A percentile compares a stretch with the other conserved stretches of the same genome.
These are phyloP conservation scores for Schwanniomyces sp. DNA, from an alignment of 805 yeast genomes.

Conservation along the genomic window DNA sequence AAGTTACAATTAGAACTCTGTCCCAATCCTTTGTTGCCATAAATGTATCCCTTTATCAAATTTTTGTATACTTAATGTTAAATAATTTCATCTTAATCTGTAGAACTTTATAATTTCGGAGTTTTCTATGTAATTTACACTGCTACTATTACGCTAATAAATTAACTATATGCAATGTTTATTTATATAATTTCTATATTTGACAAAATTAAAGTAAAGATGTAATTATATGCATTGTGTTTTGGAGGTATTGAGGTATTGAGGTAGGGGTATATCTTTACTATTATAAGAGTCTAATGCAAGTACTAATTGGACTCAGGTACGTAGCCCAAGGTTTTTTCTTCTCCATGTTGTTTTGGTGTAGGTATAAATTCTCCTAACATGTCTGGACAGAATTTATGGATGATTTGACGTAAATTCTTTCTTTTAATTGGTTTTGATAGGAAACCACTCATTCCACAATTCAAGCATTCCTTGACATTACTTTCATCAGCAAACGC, in stretches of 20 bases:
- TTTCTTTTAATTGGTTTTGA: slow-evolving; percentile 83
- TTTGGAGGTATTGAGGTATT: not conserved
- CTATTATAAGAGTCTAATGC: not conserved
- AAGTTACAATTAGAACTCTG: too few relatives aligned
- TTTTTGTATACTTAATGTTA: too few relatives aligned
- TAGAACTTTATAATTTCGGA: too few relatives aligned
- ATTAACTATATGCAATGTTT: not conserved
- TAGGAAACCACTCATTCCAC: slow-evolving; percentile 93
- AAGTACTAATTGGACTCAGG: not conserved
- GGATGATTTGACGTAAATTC: slow-evolving; percentile 58
- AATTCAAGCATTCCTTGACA: slow-evolving; percentile 76
- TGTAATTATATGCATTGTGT: not conserved
- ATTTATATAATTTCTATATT: not conserved
- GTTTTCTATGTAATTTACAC: too few relatives aligned
- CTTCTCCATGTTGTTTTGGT: slow-evolving; percentile 28
- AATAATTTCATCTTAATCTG: too few relatives aligned
- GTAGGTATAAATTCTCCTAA: slow-evolving; percentile 33
- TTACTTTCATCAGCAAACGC: slow-evolving; percentile 95
- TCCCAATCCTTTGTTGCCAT: too few relatives aligned
- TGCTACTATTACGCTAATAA: not conserved
- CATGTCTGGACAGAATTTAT: slow-evolving; percentile 42
- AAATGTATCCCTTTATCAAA: too few relatives aligned
- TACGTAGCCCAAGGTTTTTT: slow-evolving; percentile 23
- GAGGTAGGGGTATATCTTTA: not conserved
- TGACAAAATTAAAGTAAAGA: not conserved